These are phyloP conservation scores for Spinellus fusiger DNA, from an alignment of 192 early-diverging fungal genomes.

Conservation along the genomic window DNA sequence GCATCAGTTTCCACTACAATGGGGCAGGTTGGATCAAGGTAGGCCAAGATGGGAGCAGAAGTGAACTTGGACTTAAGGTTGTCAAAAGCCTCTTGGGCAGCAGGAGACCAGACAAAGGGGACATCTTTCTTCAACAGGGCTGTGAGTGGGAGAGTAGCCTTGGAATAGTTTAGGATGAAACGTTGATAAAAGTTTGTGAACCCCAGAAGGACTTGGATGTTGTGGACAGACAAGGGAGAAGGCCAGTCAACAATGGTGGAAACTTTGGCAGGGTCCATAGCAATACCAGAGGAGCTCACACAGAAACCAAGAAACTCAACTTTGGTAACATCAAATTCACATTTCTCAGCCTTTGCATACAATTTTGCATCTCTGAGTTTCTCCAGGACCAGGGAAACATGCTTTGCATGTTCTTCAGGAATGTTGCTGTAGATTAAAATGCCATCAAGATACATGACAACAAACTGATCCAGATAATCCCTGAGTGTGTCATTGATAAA, in stretches of 20 bases:
- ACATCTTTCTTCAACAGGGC: conserved; percentile 5
- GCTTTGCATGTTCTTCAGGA: conserved; percentile 20
- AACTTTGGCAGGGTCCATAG: conserved; percentile 16
- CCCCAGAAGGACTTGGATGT: conserved; percentile 23
- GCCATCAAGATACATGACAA: conserved; percentile 36
- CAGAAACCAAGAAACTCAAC: conserved; percentile 14
- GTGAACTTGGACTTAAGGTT: neutral
- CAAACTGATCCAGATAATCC: conserved; percentile 28
- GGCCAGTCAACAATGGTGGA: conserved; percentile 16
- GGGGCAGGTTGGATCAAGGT: neutral
- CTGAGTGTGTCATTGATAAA: conserved; percentile 42
- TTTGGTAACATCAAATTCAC: conserved; percentile 4
- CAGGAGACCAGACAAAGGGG: neutral
- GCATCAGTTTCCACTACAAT: conserved; percentile 1
- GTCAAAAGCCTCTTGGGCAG: neutral
- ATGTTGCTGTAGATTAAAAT: conserved; percentile 31
- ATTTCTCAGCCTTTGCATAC: conserved; percentile 1
- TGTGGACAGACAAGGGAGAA: neutral
- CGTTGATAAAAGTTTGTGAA: conserved; percentile 17
- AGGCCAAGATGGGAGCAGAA: neutral
- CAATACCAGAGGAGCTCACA: neutral
- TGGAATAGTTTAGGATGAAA: conserved; percentile 18
- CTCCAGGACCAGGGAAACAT: conserved; percentile 5
- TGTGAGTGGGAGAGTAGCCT: conserved; percentile 12
- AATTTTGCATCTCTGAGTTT: neutral